A percentile compares a stretch with the other conserved stretches of the same genome.
Evolutionary conservation across 2,329 filamentous ascomycete species (phyloP).

Genomic region (Cladophialophora yegresii): DNA sequence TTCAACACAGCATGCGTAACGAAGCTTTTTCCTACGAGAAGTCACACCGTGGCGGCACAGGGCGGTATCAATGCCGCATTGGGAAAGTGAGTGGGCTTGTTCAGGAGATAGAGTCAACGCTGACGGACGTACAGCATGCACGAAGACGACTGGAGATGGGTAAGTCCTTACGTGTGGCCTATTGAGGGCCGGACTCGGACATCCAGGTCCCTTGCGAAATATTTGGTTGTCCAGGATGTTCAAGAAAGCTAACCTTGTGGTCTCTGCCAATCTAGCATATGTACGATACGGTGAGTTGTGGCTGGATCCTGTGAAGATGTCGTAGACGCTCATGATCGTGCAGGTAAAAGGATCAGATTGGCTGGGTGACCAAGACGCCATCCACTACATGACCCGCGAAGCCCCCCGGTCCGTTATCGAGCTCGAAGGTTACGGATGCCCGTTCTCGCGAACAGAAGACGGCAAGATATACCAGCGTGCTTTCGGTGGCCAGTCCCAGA

Average conservation of each 20-base stretch:
- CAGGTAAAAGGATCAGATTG: conserved; percentile 58
- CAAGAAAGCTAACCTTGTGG: conserved; percentile 1
- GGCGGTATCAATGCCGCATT: conserved; percentile 64
- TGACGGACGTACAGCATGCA: conserved; percentile 47
- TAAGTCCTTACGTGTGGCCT: not conserved
- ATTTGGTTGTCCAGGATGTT: not conserved
- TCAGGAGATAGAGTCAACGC: not conserved
- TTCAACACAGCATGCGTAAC: conserved; percentile 67
- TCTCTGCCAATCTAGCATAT: conserved; percentile 50
- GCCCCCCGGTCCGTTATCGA: conserved; percentile 58
- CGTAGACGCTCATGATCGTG: not conserved
- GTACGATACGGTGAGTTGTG: conserved; percentile 53
- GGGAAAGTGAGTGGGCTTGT: conserved; percentile 47
- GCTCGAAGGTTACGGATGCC: conserved; percentile 95
- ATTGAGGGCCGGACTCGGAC: not conserved
- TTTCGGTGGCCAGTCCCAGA: conserved; percentile 94
- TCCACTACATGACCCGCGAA: conserved; percentile 62
- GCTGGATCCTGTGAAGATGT: not conserved
- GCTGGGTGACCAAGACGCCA: conserved; percentile 62
- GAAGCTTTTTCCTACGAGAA: conserved; percentile 65
- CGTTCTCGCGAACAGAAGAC: conserved; percentile 88
- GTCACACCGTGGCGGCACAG: conserved; percentile 67
- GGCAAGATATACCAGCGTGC: conserved; percentile 98
- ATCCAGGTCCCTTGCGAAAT: not conserved
- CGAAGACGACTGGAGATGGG: conserved; percentile 58